Conservation (phyloP, 2,329 filamentous ascomycete genomes). For the Xylariaceae sp. region DNA sequence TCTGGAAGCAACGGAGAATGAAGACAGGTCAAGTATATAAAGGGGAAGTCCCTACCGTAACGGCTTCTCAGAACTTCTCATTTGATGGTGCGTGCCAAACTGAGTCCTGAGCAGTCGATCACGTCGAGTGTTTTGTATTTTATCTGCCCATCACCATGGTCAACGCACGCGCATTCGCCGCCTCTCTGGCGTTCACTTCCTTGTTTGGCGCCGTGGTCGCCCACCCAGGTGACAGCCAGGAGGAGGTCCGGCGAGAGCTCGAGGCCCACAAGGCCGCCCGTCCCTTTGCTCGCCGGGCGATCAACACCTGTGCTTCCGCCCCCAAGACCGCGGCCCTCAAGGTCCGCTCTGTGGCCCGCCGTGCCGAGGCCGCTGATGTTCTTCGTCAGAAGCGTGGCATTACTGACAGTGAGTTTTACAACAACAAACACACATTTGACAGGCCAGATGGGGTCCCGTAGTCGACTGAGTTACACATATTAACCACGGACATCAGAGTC, state of each 20-base stretch:
- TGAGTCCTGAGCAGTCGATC: no score
- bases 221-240: constrained; percentile 35
- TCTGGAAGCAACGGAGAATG: no score
- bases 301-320: constrained; percentile 32
- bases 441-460: no score
- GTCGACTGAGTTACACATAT: no score
- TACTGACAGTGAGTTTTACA: constrained; percentile 17
- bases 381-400: constrained; percentile 34
- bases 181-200: constrained; percentile 22
- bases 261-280: constrained; percentile 31
- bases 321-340: constrained; percentile 34
- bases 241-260: constrained; percentile 28
- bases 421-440: background rate
- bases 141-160: constrained; percentile 21
- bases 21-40: no score
- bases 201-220: constrained; percentile 26
- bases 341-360: constrained; percentile 33
- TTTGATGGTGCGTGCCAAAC: no score
- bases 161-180: constrained; percentile 21
- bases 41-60: no score
- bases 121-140: constrained; percentile 1
- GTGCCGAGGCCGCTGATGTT: constrained; percentile 31
- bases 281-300: constrained; percentile 31
- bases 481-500: constrained; percentile 17
- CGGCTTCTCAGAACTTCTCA: no score